A percentile compares a stretch with the other conserved stretches of the same genome.
Conservation (phyloP, 2,329 filamentous ascomycete genomes). For the Sporothrix curviconia region DNA sequence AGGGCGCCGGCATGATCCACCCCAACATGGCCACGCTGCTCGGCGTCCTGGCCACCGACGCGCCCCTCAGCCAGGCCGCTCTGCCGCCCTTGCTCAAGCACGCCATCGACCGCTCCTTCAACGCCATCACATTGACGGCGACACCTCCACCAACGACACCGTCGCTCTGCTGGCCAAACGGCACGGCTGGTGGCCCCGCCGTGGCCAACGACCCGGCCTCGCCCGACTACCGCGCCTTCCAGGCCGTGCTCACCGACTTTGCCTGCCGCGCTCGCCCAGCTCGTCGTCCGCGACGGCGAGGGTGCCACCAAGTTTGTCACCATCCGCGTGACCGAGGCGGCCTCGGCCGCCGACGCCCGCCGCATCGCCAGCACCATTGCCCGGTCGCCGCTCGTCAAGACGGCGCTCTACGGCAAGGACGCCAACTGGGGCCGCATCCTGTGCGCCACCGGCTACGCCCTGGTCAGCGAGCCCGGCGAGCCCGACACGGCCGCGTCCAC, state of each 20-base stretch:
- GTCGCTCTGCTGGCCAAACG: conserved; percentile 92
- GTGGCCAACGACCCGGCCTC: conserved; percentile 47
- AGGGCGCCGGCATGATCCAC: conserved; percentile 98
- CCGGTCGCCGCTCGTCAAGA: conserved; percentile 89
- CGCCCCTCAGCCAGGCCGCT: conserved; percentile 61
- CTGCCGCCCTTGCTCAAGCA: conserved; percentile 64
- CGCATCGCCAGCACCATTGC: conserved; percentile 84
- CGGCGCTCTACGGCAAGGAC: conserved; percentile 91
- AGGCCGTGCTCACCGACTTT: conserved; percentile 66
- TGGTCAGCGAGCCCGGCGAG: conserved; percentile 53
- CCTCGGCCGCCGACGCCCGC: conserved; percentile 63
- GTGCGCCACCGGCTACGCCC: conserved; percentile 81
- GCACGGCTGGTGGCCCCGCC: conserved; percentile 69
- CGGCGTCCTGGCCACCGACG: conserved; percentile 87
- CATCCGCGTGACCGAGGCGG: conserved; percentile 71
- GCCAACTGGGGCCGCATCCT: conserved; percentile 98
- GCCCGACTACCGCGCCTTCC: conserved; percentile 65
- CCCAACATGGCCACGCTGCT: conserved; percentile 98
- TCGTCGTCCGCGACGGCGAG: conserved; percentile 92
- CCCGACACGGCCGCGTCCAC: conserved; percentile 56
- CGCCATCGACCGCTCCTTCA: conserved; percentile 81
- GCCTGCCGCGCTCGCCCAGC: conserved; percentile 78
- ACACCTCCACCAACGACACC: conserved; percentile 96
- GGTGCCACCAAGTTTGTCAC: conserved; percentile 98
- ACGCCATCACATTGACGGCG: conserved; percentile 94